Conservation (phyloP, 108 stramenopile genomes). For the Pseudonitzschia multiseries region DNA sequence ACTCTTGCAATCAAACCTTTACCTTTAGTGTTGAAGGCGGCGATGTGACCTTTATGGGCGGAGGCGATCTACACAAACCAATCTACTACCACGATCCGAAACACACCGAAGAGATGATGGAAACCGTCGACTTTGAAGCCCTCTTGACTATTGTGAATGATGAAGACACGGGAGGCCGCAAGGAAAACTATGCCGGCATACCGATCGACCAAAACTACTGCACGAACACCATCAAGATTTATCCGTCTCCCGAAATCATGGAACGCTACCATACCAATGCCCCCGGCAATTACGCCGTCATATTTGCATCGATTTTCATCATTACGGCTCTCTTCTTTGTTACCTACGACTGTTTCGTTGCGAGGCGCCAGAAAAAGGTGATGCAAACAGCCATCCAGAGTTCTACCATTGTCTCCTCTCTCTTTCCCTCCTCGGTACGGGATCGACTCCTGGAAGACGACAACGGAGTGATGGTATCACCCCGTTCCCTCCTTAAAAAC, state of each 20-base stretch:
- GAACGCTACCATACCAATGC: not conserved
- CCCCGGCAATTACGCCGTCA: not conserved
- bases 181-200: not conserved
- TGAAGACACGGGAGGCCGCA: not conserved
- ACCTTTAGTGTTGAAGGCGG: conserved; percentile 31
- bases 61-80: conserved; percentile 22
- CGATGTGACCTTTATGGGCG: conserved; percentile 19
- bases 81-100: conserved; percentile 2
- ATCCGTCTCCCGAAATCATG: conserved; percentile 1
- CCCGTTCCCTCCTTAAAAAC: too few relatives aligned
- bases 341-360: conserved; percentile 3
- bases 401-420: conserved; percentile 46
- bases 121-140: not conserved
- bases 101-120: not conserved
- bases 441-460: conserved; percentile 44
- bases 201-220: conserved; percentile 3
- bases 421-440: conserved; percentile 58
- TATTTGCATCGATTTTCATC: not conserved
- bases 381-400: conserved; percentile 28
- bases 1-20: conserved; percentile 26
- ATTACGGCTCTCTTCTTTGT: conserved; percentile 10
- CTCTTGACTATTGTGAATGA: not conserved
- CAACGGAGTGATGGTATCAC: not conserved
- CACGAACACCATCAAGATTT: conserved; percentile 14
- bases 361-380: conserved; percentile 21